A percentile compares a stretch with the other conserved stretches of the same genome.
These are phyloP conservation scores for Skeletonema marinoi DNA, from an alignment of 108 stramenopile genomes.

Conservation along the genomic window DNA sequence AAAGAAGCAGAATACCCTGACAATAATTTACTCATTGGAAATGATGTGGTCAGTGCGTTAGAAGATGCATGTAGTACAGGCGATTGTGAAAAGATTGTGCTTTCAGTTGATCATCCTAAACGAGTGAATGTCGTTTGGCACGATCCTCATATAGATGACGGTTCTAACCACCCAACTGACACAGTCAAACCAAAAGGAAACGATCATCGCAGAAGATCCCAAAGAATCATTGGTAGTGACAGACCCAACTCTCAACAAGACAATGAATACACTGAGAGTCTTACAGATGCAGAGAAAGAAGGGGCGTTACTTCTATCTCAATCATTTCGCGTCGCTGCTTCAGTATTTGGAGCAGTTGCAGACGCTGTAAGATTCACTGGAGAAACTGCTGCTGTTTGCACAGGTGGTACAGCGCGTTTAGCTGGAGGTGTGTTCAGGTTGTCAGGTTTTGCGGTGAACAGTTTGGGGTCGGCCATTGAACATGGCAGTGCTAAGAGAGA, in stretches of 20 bases:
- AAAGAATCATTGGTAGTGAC: neutral
- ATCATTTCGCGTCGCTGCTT: slow-evolving; percentile 48
- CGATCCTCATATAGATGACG: slow-evolving; percentile 17
- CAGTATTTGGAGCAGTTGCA: slow-evolving; percentile 44
- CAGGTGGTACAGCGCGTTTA: slow-evolving; percentile 44
- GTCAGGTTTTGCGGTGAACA: slow-evolving; percentile 41
- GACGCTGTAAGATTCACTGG: slow-evolving; percentile 47
- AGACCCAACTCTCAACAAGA: neutral
- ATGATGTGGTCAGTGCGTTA: neutral
- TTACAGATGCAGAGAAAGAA: slow-evolving; percentile 41
- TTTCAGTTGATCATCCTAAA: slow-evolving; percentile 1
- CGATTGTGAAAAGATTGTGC: neutral
- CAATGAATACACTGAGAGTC: neutral
- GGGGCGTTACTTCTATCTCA: slow-evolving; percentile 47
- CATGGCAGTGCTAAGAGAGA: slow-evolving; percentile 5
- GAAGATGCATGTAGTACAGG: neutral
- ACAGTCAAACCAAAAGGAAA: neutral
- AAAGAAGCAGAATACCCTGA: neutral
- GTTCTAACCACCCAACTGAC: neutral
- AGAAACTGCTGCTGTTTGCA: slow-evolving; percentile 49
- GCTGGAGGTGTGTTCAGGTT: slow-evolving; percentile 41
- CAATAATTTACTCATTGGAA: neutral
- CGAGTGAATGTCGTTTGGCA: slow-evolving; percentile 47
- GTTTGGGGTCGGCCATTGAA: slow-evolving; percentile 32
- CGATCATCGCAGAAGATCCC: neutral